Base-by-base conservation (phyloP, 2,329 filamentous ascomycete species). In the Leptographium galeiforme region DNA sequence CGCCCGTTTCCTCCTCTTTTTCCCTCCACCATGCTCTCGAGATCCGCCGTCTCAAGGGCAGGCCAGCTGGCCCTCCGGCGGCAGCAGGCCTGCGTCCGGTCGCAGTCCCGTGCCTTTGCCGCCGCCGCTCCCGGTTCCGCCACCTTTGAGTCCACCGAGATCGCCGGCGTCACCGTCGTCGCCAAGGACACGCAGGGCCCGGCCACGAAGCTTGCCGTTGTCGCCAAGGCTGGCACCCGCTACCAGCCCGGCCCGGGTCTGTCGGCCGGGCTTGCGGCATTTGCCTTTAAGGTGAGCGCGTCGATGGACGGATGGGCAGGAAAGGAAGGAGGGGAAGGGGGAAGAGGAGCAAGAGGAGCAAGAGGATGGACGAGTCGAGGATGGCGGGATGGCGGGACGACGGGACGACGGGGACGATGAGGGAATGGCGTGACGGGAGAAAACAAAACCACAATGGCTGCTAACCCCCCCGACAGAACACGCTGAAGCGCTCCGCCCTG, bases 221-320 rank as follows among this genome's bases (percentile, higher is more conserved):
- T 98, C 67, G 82, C 90, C 62, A 95, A 95, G 78, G 93, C 89
- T 59, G 93, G 93, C 65, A 94, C 91, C 59, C 80, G 93, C 70
- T 97, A 91, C 72, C 84, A 98, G 76, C 81, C 87, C 59, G 78
- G 87, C 61, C 93, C 93, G 58, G 93, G 93, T 60, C 79, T 96
- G 70, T 85, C 91, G 59, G 85, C 90, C 66, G 91, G 86, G 55
- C 79, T 98, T 61, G 87, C 93, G 75, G 87, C 89, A 70, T 98
- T 94, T 75, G 91, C 94, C 60, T 98, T 96, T 82, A 95, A 95
- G 87, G 93, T 89, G 69, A 63, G 72, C 57, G 32, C 45, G 45
- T 25, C 30, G 4, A 13, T 41, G 39, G 34, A 36, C 25, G 25
- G 34, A 36, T 36, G 34, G 34, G 8, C 8, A 8, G 34, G 12